Evolutionary conservation across 2,329 filamentous ascomycete species (phyloP).

Genomic region (Fusarium chaquense): DNA sequence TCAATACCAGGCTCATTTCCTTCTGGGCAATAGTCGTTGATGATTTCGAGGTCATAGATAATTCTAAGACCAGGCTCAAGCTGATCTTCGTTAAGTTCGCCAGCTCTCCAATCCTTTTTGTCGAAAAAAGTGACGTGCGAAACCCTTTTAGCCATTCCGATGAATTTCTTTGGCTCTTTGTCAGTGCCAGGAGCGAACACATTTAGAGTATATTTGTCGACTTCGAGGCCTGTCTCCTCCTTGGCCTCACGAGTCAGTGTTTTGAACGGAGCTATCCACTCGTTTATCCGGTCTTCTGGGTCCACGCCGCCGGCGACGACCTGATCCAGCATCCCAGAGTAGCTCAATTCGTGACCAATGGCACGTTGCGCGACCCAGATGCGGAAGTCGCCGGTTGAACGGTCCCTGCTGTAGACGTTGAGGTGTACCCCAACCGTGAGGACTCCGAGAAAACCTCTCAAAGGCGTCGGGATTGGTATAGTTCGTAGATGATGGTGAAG

Average conservation of each 20-base stretch:
- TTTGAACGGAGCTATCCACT: constrained; percentile 38
- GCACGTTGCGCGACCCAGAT: constrained; percentile 54
- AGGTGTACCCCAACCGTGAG: constrained; percentile 55
- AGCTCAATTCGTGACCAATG: constrained; percentile 44
- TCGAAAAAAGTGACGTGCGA: constrained; percentile 53
- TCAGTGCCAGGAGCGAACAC: constrained; percentile 20
- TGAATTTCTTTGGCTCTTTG: not conserved
- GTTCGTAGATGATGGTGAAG: constrained; percentile 22
- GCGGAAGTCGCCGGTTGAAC: constrained; percentile 35
- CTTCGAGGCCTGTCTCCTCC: constrained; percentile 51
- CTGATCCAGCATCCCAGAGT: constrained; percentile 54
- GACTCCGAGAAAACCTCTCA: constrained; percentile 53
- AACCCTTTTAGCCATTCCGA: constrained; percentile 45
- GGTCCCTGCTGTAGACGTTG: constrained; percentile 51
- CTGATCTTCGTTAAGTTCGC: constrained; percentile 48
- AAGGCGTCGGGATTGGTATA: constrained; percentile 50
- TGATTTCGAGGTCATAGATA: constrained; percentile 53
- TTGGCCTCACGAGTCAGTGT: constrained; percentile 51
- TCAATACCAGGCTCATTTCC: constrained; percentile 48
- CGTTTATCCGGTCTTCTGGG: constrained; percentile 42
- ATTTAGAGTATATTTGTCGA: constrained; percentile 21
- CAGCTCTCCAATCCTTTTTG: constrained; percentile 49
- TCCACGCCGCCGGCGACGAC: constrained; percentile 55
- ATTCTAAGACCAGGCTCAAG: constrained; percentile 56
- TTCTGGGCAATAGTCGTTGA: constrained; percentile 40